Percentiles rank a stretch among this genome's conserved stretches.
Conservation (phyloP, 2,329 filamentous ascomycete species). For the Chalaropsis thielavioides region DNA sequence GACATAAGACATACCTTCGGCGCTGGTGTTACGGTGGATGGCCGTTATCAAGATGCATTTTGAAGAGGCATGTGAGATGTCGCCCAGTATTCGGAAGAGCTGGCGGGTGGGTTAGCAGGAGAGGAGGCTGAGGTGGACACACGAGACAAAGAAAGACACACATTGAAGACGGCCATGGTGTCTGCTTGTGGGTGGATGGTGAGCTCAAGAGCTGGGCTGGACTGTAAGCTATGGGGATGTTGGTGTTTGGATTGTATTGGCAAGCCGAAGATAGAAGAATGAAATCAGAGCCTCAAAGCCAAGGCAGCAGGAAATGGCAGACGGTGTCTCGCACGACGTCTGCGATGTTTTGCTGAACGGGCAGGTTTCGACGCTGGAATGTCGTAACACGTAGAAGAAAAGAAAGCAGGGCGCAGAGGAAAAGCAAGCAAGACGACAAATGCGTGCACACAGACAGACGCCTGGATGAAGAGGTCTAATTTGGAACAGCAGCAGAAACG, state of each 20-base stretch:
- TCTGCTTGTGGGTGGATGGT: not conserved
- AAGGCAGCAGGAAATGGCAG: not conserved
- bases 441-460: not conserved
- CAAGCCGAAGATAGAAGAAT: not conserved
- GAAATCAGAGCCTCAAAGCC: not conserved
- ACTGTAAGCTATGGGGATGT: not conserved
- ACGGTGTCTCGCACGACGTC: not conserved
- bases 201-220: not conserved
- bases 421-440: not conserved
- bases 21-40: conserved; percentile 75
- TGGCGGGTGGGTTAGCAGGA: conserved; percentile 21
- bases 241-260: no score
- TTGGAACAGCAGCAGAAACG: not conserved
- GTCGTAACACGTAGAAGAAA: conserved; percentile 4
- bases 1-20: conserved; percentile 54
- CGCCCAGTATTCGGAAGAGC: conserved; percentile 64
- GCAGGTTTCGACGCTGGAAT: not conserved
- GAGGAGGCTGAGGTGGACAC: not conserved
- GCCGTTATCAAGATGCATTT: conserved; percentile 85
- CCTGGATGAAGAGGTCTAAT: not conserved
- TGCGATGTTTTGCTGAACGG: not conserved
- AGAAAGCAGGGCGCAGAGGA: not conserved
- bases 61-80: conserved; percentile 70
- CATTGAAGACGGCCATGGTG: conserved; percentile 31
- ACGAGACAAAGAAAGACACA: conserved; percentile 18